Conservation (phyloP, 768 basidiomycete species). For the Russula earlei region DNA sequence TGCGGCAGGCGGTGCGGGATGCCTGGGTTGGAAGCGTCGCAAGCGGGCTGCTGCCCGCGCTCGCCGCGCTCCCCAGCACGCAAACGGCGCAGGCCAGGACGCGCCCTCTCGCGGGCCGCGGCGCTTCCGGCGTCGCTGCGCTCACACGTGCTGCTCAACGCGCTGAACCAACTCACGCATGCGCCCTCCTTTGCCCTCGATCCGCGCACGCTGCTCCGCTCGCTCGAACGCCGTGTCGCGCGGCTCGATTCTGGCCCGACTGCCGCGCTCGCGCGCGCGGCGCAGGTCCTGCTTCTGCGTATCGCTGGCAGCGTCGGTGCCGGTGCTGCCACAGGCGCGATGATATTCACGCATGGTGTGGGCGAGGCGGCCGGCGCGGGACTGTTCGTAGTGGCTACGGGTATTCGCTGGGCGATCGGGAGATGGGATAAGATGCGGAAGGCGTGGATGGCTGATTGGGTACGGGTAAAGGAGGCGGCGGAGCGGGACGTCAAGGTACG, state of each 20-base stretch:
- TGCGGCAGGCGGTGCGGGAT: constrained; percentile 5
- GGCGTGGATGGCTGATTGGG: constrained; percentile 25
- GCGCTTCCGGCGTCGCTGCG: constrained; percentile 14
- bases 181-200: constrained; percentile 12
- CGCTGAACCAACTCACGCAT: constrained; percentile 16
- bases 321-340: constrained; percentile 19
- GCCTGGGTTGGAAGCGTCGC: constrained; percentile 11
- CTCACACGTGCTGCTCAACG: constrained; percentile 21
- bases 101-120: not conserved
- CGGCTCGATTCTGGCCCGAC: constrained; percentile 15
- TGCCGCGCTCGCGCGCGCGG: constrained; percentile 20
- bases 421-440: constrained; percentile 25
- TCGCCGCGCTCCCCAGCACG: constrained; percentile 7
- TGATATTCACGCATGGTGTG: constrained; percentile 9
- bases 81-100: not conserved
- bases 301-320: constrained; percentile 13
- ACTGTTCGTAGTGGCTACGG: constrained; percentile 17
- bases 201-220: constrained; percentile 13
- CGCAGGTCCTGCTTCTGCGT: constrained; percentile 22
- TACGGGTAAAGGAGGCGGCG: constrained; percentile 23
- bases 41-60: constrained; percentile 7
- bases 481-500: constrained; percentile 24
- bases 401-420: constrained; percentile 22
- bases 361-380: constrained; percentile 22
- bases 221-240: constrained; percentile 16